Evolutionary conservation across 2,329 filamentous ascomycete genomes (phyloP), one percentile per base, ranked within the genome.

Genomic region (Cryphonectria parasitica): DNA sequence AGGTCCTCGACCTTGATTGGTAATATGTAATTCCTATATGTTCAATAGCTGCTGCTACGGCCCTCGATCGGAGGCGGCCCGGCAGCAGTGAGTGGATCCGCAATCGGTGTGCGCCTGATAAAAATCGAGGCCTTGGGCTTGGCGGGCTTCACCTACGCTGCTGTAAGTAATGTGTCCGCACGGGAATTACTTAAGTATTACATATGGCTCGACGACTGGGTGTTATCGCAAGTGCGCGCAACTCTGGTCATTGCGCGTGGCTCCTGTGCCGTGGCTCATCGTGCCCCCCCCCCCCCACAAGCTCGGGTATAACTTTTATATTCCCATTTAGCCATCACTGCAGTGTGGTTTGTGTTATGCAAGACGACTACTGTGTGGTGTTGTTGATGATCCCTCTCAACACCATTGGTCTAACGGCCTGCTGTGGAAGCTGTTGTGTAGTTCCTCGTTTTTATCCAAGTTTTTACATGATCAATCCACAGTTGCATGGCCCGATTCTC

Each of bases 21-120:
- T n/a, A n/a, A 49, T 49, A 49, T 49, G 22, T n/a, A 49, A 49
- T n/a, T n/a, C 22, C 22, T 49, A n/a, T 22, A 49, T 49, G 8
- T 22, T n/a, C 22, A n/a, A 49, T n/a, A 49, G 22, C 45, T 49
- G 22, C 45, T 49, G 11, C 43, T 19, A 10, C 63, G 63, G 45
- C 45, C 43, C 17, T 65, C 25, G 31, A 65, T 54, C 63, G 63
- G 63, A 65, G 63, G 28, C 63, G 63, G 63, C 31, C 63, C 63
- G 63, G 63, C 45, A 65, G 22, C 28, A 10, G 17, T 19, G 45
- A n/a, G 43, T 49, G 62, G 62, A 31, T 22, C 43, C 17, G 19
- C 62, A 49, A n/a, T 28, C 5, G 17, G 25, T 25, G 41, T 11
- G 41, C 19, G 39, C 58, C 41, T 45, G 61, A 64, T 64, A 64